These are phyloP conservation scores for Crotalaria pallida DNA, from an alignment of 306 rosid species.

Conservation along the genomic window DNA sequence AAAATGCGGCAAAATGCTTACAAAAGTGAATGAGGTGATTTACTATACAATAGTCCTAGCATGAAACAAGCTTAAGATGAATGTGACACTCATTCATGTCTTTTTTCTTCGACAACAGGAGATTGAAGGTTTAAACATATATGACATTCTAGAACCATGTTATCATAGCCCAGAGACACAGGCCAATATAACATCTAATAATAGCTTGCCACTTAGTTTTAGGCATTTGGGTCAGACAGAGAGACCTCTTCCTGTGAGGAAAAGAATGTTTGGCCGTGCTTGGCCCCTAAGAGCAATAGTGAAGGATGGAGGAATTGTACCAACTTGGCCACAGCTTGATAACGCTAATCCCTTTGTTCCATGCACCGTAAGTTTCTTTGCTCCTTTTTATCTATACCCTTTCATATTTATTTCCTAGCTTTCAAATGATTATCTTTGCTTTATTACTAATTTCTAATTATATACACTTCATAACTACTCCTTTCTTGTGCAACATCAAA, in stretches of 20 bases:
- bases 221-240: conserved; percentile 48
- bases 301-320: conserved; percentile 67
- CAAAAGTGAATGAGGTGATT: conserved; percentile 44
- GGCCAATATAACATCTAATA: conserved; percentile 8
- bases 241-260: conserved; percentile 60
- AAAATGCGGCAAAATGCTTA: conserved; percentile 29
- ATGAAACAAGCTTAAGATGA: not conserved
- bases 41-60: not conserved
- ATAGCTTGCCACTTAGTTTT: conserved; percentile 48
- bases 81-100: not conserved
- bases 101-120: conserved; percentile 29
- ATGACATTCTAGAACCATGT: conserved; percentile 74
- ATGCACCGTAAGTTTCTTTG: conserved; percentile 57
- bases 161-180: conserved; percentile 29
- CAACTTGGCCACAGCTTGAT: conserved; percentile 72
- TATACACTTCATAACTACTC: not conserved
- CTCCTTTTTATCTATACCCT: too few species aligned
- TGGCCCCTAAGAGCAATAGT: conserved; percentile 72
- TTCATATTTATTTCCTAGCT: not conserved
- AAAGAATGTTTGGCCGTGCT: conserved; percentile 79
- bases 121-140: conserved; percentile 43
- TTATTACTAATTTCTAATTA: not conserved
- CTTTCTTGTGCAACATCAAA: not conserved
- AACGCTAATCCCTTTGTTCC: conserved; percentile 25
- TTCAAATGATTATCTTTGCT: not conserved